Conservation (phyloP, 2,329 filamentous ascomycete genomes). For the Neonectria neomacrospora region DNA sequence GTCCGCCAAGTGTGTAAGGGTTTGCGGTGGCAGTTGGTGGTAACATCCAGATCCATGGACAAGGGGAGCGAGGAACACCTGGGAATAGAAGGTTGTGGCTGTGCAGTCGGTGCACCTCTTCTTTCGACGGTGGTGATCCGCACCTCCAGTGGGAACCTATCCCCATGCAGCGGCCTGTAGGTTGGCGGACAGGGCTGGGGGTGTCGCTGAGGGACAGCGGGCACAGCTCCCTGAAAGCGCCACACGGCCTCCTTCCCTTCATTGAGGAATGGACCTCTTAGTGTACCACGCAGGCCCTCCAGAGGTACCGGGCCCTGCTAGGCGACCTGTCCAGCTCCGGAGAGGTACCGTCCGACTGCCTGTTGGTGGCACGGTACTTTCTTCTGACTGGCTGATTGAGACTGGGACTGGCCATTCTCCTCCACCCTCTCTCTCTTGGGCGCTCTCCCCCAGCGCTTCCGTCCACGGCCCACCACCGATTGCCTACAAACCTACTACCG, state of each 20-base stretch:
- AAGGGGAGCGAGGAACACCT: not conserved
- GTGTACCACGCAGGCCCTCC: not conserved
- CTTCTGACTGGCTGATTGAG: slow-evolving; percentile 10
- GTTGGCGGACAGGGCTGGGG: slow-evolving; percentile 1
- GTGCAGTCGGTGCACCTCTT: slow-evolving; percentile 9
- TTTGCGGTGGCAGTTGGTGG: not conserved
- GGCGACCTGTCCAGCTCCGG: slow-evolving; percentile 12
- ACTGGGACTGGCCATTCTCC: slow-evolving; percentile 11
- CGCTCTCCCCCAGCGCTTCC: slow-evolving; percentile 20
- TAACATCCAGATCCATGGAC: too few relatives aligned
- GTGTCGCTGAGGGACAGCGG: too few relatives aligned
- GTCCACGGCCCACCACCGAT: slow-evolving; percentile 7
- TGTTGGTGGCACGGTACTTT: slow-evolving; percentile 23
- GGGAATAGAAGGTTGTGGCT: slow-evolving; percentile 12
- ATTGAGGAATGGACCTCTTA: not conserved
- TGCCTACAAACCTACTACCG: not conserved
- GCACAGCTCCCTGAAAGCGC: not conserved
- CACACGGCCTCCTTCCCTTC: not conserved
- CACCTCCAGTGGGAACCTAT: not conserved
- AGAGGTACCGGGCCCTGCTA: slow-evolving; percentile 20
- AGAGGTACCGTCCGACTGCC: slow-evolving; percentile 19
- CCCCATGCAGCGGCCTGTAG: slow-evolving; percentile 21
- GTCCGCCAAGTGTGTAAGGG: not conserved
- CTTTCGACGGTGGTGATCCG: slow-evolving; percentile 2
- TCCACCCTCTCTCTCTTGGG: not conserved